Percentiles rank a stretch among this genome's conserved stretches.
These are phyloP conservation scores for Russula virescens DNA, from an alignment of 768 basidiomycete genomes.

Conservation along the genomic window DNA sequence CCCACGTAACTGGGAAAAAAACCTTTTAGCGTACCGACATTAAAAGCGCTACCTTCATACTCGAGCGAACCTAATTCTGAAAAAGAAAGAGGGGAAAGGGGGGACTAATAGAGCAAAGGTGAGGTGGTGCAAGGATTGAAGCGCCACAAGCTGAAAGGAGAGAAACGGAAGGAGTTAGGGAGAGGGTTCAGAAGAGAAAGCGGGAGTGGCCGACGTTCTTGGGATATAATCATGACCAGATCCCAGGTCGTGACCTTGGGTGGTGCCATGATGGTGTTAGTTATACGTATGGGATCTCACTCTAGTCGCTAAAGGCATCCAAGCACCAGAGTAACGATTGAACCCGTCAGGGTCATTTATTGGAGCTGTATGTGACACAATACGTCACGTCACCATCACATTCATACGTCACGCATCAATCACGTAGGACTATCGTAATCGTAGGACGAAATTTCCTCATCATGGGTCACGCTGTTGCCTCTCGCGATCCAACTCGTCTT, in stretches of 20 bases:
- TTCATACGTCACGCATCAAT: too few species aligned
- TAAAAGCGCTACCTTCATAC: constrained; percentile 76
- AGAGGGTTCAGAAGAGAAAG: constrained; percentile 7
- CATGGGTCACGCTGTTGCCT: too few species aligned
- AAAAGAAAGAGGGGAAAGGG: constrained; percentile 64
- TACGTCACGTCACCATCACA: too few species aligned
- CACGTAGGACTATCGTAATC: too few species aligned
- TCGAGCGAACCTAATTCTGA: constrained; percentile 66
- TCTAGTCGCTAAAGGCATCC: too few species aligned
- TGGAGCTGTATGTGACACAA: too few species aligned
- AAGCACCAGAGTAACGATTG: too few species aligned
- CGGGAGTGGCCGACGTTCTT: constrained; percentile 42
- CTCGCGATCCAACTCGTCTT: too few species aligned
- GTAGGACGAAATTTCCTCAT: too few species aligned
- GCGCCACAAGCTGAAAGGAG: constrained; percentile 69
- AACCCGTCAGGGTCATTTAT: too few species aligned
- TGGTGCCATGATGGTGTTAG: constrained; percentile 30
- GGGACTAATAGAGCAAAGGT: constrained; percentile 79
- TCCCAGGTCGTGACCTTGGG: constrained; percentile 69
- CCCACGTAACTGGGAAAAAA: neutral
- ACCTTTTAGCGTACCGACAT: constrained; percentile 50
- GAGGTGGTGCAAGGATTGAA: constrained; percentile 93
- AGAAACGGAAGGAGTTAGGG: constrained; percentile 4
- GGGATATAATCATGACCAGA: constrained; percentile 79
- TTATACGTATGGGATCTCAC: too few species aligned